Base-by-base conservation (phyloP, 139 green algal species). In the Chlorella sp. region DNA sequence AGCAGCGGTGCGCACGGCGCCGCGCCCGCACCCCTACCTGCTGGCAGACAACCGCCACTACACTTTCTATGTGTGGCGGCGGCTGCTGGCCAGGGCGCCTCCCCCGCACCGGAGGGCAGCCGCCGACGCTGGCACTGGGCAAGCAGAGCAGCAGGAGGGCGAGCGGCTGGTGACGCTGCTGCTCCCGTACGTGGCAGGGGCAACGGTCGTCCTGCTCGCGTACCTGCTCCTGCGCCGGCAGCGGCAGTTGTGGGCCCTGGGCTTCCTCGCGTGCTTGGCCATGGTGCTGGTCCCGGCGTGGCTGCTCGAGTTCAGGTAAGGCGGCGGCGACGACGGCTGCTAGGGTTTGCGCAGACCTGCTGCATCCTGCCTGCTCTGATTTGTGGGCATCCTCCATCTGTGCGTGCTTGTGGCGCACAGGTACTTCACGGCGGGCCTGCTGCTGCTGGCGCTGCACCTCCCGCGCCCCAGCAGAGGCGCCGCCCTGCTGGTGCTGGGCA, bases 41-140 rank as follows among this genome's bases (percentile, higher is more conserved):
- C 76, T 98, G 6, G 92, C 93, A 3, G 94, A 98, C 80, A 98
- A 98, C 81, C 84, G 94, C 50, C 94, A 98, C 81, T 96, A 95
- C 77, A 90, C 83, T 0, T 98, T 98, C 72, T 98, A 98, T 80
- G 22, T 97, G 3, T 97, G 93, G 92, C 85, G 87, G 34, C 70
- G 73, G 10, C 4, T 83, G 36, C 34, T 85, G 59, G 63, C n/a
- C 50, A 36, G 66, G 34, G 49, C 59, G 24, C 20, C 24, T n/a
- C n/a, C n/a, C n/a, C n/a, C n/a, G n/a, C n/a, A n/a, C n/a, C n/a
- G n/a, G n/a, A n/a, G n/a, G n/a, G n/a, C n/a, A n/a, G n/a, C n/a
- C n/a, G n/a, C n/a, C n/a, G n/a, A n/a, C n/a, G n/a, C n/a, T n/a
- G n/a, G n/a, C n/a, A n/a, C n/a, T n/a, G n/a, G n/a, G n/a, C n/a